A percentile compares a stretch with the other conserved stretches of the same genome.
These are phyloP conservation scores for Neofusicoccum laricinum DNA, from an alignment of 2,329 filamentous ascomycete genomes.

Conservation along the genomic window DNA sequence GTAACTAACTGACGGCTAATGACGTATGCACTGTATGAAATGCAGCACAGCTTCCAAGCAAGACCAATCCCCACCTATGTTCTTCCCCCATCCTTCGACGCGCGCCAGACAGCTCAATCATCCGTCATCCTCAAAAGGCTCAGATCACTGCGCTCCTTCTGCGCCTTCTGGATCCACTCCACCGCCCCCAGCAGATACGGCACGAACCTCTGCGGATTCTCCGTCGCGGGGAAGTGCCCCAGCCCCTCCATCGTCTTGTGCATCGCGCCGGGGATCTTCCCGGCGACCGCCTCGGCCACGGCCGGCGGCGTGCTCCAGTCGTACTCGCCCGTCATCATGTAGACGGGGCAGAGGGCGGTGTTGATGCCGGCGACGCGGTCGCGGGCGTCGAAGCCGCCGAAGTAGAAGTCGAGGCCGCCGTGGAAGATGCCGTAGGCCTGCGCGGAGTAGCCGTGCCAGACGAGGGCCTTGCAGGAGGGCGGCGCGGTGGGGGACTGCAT, in stretches of 20 bases:
- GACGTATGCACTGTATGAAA: too few relatives aligned
- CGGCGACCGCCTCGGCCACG: constrained; percentile 46
- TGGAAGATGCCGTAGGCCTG: constrained; percentile 54
- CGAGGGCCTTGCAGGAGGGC: constrained; percentile 44
- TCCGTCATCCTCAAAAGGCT: constrained; percentile 15
- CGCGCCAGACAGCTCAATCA: background rate
- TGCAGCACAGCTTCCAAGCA: too few relatives aligned
- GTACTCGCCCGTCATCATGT: constrained; percentile 52
- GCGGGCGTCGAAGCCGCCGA: constrained; percentile 50
- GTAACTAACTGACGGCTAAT: too few relatives aligned
- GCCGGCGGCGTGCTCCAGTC: constrained; percentile 48
- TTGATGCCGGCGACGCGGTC: constrained; percentile 45
- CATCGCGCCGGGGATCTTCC: constrained; percentile 46
- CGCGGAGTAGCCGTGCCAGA: constrained; percentile 50
- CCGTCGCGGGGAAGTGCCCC: constrained; percentile 49
- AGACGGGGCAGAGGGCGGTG: constrained; percentile 49
- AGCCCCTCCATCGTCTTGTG: constrained; percentile 46
- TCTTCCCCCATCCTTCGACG: too few relatives aligned
- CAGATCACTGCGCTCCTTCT: constrained; percentile 10
- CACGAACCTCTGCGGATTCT: constrained; percentile 41
- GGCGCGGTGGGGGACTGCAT: constrained; percentile 49
- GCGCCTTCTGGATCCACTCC: constrained; percentile 32
- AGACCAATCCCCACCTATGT: too few relatives aligned
- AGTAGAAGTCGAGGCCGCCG: constrained; percentile 52
- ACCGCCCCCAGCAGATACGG: constrained; percentile 38